These are phyloP conservation scores for Stachybotrys chartarum DNA, from an alignment of 2,329 filamentous ascomycete genomes.

Conservation along the genomic window DNA sequence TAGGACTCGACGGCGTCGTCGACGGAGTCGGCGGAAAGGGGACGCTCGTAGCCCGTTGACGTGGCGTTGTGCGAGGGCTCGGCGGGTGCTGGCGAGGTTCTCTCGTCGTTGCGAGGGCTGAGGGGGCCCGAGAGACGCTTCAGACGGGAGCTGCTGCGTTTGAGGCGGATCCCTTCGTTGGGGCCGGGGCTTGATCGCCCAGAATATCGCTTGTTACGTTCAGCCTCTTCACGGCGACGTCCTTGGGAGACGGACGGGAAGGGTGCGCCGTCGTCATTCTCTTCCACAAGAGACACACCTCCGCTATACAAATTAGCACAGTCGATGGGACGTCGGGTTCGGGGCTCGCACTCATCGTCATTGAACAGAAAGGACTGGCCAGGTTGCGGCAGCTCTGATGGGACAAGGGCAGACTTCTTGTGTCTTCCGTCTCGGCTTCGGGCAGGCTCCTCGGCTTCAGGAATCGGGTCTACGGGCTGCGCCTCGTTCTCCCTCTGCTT, in stretches of 20 bases:
- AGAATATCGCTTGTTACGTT: constrained; percentile 38
- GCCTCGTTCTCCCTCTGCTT: constrained; percentile 37
- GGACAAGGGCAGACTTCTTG: constrained; percentile 9
- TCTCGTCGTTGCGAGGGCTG: constrained; percentile 29
- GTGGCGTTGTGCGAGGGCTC: constrained; percentile 13
- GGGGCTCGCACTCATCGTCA: constrained; percentile 4
- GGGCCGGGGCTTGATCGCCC: constrained; percentile 42
- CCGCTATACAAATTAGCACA: neutral
- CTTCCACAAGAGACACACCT: neutral
- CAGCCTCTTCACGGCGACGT: constrained; percentile 42
- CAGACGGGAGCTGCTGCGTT: constrained; percentile 50
- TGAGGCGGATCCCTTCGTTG: constrained; percentile 34
- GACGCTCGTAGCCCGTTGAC: constrained; percentile 59
- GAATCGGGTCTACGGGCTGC: constrained; percentile 29
- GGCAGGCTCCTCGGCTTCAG: constrained; percentile 30
- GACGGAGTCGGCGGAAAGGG: constrained; percentile 75
- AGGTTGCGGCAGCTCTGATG: neutral
- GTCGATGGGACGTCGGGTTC: neutral
- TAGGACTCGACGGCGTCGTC: constrained; percentile 85
- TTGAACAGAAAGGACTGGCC: constrained; percentile 5
- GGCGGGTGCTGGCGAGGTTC: constrained; percentile 15
- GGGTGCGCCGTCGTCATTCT: constrained; percentile 57
- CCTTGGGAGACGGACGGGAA: constrained; percentile 62
- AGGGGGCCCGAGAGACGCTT: constrained; percentile 49
- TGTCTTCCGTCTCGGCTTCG: constrained; percentile 10